A percentile compares a stretch with the other conserved stretches of the same genome.
These are phyloP conservation scores for Avicennia marina DNA, from an alignment of 257 asterid genomes.

Conservation along the genomic window DNA sequence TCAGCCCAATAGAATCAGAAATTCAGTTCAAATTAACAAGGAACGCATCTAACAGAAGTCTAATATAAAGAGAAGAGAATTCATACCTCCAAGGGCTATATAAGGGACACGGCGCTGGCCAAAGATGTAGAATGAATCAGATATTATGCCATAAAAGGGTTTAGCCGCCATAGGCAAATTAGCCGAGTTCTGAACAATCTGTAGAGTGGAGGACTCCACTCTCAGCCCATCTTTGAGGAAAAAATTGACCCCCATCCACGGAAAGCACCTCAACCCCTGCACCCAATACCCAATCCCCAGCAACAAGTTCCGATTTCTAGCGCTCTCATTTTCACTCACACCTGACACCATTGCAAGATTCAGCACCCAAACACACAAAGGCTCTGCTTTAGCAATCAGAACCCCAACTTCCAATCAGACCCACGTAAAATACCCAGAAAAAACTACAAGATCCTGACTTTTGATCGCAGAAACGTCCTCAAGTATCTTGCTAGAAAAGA, in stretches of 20 bases:
- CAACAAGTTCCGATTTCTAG: slow-evolving; percentile 53
- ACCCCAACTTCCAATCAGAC: background rate
- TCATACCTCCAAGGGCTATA: slow-evolving; percentile 77
- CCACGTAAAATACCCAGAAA: background rate
- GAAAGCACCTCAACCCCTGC: slow-evolving; percentile 93
- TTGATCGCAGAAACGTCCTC: background rate
- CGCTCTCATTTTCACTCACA: slow-evolving; percentile 22
- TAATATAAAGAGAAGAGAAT: background rate
- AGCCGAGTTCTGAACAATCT: slow-evolving; percentile 88
- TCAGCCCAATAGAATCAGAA: background rate
- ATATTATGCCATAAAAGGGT: slow-evolving; percentile 76
- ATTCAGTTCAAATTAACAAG: slow-evolving; percentile 2
- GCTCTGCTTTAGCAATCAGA: background rate
- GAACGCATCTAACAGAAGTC: background rate
- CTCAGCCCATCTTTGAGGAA: slow-evolving; percentile 82
- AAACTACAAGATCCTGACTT: slow-evolving; percentile 14
- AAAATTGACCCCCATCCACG: slow-evolving; percentile 92
- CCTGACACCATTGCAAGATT: slow-evolving; percentile 28
- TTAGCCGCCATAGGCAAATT: slow-evolving; percentile 95
- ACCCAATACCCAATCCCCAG: slow-evolving; percentile 80
- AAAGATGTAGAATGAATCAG: slow-evolving; percentile 76
- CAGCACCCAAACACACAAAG: background rate
- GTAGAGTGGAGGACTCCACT: slow-evolving; percentile 80
- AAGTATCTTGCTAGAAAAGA: too few species aligned
- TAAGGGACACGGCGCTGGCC: slow-evolving; percentile 97